Base-by-base conservation (phyloP, 2,329 filamentous ascomycete genomes). In the Arthrobotrys sphaeroides region DNA sequence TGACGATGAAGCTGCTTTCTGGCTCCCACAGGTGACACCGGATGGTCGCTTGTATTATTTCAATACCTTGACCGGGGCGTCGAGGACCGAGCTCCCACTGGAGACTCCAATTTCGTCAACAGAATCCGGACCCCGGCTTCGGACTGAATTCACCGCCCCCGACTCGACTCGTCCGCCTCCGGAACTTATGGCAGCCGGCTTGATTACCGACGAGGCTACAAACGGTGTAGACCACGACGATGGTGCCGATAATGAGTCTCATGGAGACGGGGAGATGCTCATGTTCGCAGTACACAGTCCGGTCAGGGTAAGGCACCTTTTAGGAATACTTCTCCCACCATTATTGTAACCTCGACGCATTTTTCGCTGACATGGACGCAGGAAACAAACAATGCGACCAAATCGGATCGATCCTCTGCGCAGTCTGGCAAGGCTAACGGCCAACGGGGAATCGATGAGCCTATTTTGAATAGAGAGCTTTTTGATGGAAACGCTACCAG, bases 41-140 rank as follows among this genome's bases (percentile, higher is more conserved):
- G 94, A 98, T 82, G 95, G 95, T 64, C 88, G 94, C 68, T 84
- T 99, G 22, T 99, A 96, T 83, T 99, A 98, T 84, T 98, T 96
- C 86, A 99, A 99, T 83, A 98, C 94, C 77, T 89, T 97, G 84
- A 99, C 95, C 0, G 94, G 94, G 66, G 93, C 96, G 80, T 96
- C 92, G 81, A 96, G 92, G 77, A 95, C 94, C 88, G 95, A 99
- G 82, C 85, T 99, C 75, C 95, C 95, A 1, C 86, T 99, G 24
- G 95, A 99, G 82, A 94, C 94, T 13, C 94, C 95, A 0, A 89
- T 89, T 0, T 92, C 91, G 5, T 83, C 88, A 16, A 90, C 89
- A 78, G 95, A 99, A 83, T 91, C 87, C 66, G 94, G 94, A 0
- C 95, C 95, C 1, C 88, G 91, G 78, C 93, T 98, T 83, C 90